phyloP scores from a whole-genome alignment of 2,329 filamentous ascomycete genomes.

The Botrytis tulipae region DNA sequence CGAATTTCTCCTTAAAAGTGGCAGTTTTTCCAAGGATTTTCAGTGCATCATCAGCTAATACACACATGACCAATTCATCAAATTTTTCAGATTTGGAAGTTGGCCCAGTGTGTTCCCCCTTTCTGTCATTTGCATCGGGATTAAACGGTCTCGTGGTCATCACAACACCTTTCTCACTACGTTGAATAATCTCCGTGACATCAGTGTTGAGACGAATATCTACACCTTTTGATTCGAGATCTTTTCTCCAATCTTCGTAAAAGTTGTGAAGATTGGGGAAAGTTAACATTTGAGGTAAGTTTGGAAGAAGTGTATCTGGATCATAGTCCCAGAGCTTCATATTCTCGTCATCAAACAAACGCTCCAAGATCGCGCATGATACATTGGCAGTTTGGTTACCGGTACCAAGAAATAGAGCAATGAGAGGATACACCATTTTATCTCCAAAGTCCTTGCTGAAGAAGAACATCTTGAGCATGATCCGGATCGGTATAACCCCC shows the following conservation, averaged over 20 bases:
- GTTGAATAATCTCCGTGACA: constrained; percentile 50
- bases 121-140: constrained; percentile 51
- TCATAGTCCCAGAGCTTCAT: constrained; percentile 62
- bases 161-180: constrained; percentile 51
- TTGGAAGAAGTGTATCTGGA: constrained; percentile 52
- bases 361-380: constrained; percentile 63
- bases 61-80: constrained; percentile 66
- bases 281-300: constrained; percentile 63
- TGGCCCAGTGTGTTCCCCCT: constrained; percentile 41
- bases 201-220: constrained; percentile 56
- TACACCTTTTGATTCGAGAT: constrained; percentile 54
- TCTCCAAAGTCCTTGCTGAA: constrained; percentile 70
- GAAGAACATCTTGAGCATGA: constrained; percentile 64
- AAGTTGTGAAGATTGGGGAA: constrained; percentile 62
- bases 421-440: constrained; percentile 67
- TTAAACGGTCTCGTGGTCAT: constrained; percentile 46
- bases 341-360: constrained; percentile 56
- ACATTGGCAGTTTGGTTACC: constrained; percentile 72
- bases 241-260: constrained; percentile 57
- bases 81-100: constrained; percentile 52
- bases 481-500: constrained; percentile 60
- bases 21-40: constrained; percentile 57
- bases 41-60: constrained; percentile 62
- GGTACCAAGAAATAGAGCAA: constrained; percentile 71
- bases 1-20: constrained; percentile 59